Evolutionary conservation across 371 early-diverging fungal genomes (phyloP), one percentile per base, ranked within the genome.

Genomic region (Haplosporangium sp.): DNA sequence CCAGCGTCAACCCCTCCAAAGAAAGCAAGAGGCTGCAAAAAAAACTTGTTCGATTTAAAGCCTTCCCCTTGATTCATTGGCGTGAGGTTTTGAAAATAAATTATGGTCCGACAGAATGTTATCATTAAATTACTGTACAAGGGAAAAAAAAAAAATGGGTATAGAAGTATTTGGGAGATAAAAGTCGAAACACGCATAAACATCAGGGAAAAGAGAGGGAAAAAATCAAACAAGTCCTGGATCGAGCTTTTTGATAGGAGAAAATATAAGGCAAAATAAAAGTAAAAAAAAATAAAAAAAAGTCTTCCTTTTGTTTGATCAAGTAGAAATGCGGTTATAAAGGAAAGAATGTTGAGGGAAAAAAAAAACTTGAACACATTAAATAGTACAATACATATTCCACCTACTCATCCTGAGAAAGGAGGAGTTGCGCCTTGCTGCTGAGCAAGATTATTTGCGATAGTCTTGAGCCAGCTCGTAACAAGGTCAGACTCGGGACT

Each of bases 71-170:
- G 45, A 45, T 48, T 48, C n/a, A 48, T n/a, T 48, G 15, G 48
- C 48, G 48, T 15, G 48, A 38, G 55, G 38, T 52, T 39, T 15
- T n/a, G 3, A 52, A 19, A 67, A 20, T 27, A 20, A 67, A 27
- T 27, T 0, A 27, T 27, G 50, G 57, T 38, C 39, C 60, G 72
- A 72, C 72, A 72, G 72, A 65, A 65, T 72, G 52, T 45, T 47
- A 72, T 72, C 72, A 72, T 72, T 72, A 73, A 61, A 56, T 59
- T 63, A 73, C 67, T 67, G 68, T 67, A 73, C 68, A 73, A 55
- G 67, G 53, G 58, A 13, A 17, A 48, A 48, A n/a, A n/a, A 48
- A n/a, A n/a, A 48, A 52, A 38, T 13, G 37, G 2, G 9, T 27
- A 35, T n/a, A 2, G 60, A 39, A 34, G 57, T 13, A 15, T 2